These are phyloP conservation scores for Yarrowia sp. DNA, from an alignment of 805 yeast genomes.

Conservation along the genomic window DNA sequence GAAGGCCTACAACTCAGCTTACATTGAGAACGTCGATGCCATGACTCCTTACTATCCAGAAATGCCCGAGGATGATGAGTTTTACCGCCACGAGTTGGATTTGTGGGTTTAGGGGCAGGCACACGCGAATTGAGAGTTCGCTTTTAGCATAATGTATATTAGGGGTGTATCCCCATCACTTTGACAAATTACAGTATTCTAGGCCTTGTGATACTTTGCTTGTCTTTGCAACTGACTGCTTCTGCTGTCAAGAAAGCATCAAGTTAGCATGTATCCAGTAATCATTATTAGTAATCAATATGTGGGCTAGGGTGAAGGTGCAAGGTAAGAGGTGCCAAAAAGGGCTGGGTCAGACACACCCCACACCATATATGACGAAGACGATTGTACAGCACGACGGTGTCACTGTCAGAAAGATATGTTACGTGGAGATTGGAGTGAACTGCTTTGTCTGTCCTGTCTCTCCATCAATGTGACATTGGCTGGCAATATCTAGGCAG, in stretches of 20 bases:
- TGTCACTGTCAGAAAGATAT: not conserved
- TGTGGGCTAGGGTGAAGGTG: not conserved
- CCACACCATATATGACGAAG: not conserved
- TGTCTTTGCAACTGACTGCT: not conserved
- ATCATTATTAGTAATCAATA: slow-evolving; percentile 5
- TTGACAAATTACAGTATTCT: too few species aligned
- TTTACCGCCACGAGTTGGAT: slow-evolving; percentile 52
- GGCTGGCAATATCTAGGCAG: not conserved
- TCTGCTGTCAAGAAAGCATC: not conserved
- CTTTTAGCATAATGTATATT: slow-evolving; percentile 11
- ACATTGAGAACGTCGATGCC: slow-evolving; percentile 68
- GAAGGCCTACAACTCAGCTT: slow-evolving; percentile 74
- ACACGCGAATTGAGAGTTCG: not conserved
- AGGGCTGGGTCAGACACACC: not conserved
- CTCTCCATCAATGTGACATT: not conserved
- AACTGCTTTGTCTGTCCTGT: not conserved
- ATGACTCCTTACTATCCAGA: slow-evolving; percentile 80
- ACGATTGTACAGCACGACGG: not conserved
- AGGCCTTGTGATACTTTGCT: too few species aligned
- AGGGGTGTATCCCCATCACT: not conserved
- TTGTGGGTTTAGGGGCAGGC: slow-evolving; percentile 37
- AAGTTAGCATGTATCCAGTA: too few species aligned
- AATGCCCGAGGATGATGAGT: slow-evolving; percentile 31
- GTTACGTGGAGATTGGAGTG: not conserved
- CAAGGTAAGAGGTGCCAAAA: not conserved